These are phyloP conservation scores for Colletotrichum theobromicola DNA, from an alignment of 2,329 filamentous ascomycete genomes.

Conservation along the genomic window DNA sequence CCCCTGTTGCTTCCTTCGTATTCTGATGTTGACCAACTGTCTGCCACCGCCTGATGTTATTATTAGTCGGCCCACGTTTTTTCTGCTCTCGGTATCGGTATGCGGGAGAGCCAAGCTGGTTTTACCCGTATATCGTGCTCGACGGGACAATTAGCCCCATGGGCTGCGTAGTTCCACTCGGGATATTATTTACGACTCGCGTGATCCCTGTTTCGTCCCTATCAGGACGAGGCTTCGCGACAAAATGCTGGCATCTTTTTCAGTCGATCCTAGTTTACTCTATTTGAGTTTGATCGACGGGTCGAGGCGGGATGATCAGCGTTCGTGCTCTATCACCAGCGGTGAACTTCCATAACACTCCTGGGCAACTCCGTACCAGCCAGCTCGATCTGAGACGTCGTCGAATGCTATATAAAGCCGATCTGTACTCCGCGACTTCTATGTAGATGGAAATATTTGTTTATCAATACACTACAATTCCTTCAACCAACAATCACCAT, in stretches of 20 bases:
- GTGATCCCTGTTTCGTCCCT: not conserved
- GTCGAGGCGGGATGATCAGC: not conserved
- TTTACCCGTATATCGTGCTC: not conserved
- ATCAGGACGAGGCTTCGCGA: not conserved
- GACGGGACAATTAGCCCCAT: not conserved
- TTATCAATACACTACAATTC: not conserved
- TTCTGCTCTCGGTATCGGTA: not conserved
- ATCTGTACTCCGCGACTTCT: not conserved
- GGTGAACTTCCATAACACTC: not conserved
- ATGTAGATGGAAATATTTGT: not conserved
- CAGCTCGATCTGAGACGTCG: not conserved
- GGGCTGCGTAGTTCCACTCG: not conserved
- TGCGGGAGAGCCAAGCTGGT: not conserved
- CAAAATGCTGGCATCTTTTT: not conserved
- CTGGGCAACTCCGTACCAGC: too few species aligned
- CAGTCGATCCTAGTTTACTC: not conserved
- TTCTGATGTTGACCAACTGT: not conserved
- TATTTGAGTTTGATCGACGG: not conserved
- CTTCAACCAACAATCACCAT: not conserved
- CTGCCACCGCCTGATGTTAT: not conserved
- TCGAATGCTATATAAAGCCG: not conserved
- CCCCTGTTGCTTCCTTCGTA: not conserved
- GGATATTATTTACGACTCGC: not conserved
- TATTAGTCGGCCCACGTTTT: not conserved
- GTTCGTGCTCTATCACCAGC: not conserved